phyloP scores from a whole-genome alignment of 176 grass and related monocot species.

The Thinopyrum elongatum region DNA sequence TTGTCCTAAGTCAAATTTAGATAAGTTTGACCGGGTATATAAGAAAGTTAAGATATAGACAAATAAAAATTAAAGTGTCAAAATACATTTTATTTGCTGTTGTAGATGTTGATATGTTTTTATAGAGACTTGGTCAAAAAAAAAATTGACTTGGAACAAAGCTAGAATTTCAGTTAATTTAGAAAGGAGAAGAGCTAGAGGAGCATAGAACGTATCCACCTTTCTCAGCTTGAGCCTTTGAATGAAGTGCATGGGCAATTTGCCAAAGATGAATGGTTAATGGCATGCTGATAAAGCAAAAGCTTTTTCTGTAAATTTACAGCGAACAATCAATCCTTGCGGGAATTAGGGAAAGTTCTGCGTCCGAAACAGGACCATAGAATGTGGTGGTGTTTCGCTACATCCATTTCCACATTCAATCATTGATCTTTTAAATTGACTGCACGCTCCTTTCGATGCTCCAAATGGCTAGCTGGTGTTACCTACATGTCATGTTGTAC shows the following conservation, averaged over 20 bases:
- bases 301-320: not conserved
- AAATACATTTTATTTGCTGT: not conserved
- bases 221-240: too few species aligned
- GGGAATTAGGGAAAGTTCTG: not conserved
- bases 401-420: constrained; percentile 9
- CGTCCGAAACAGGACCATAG: not conserved
- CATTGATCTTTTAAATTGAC: not conserved
- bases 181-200: too few species aligned
- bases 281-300: not conserved
- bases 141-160: too few species aligned
- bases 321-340: not conserved
- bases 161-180: too few species aligned
- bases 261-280: too few species aligned
- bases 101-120: too few species aligned
- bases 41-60: not conserved
- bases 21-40: too few species aligned
- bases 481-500: constrained; percentile 3
- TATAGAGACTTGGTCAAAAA: too few species aligned
- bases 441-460: not conserved
- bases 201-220: too few species aligned
- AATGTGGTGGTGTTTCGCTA: not conserved
- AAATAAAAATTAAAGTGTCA: not conserved
- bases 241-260: too few species aligned
- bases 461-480: not conserved
- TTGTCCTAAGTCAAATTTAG: too few species aligned